A percentile compares a stretch with the other conserved stretches of the same genome.
These are phyloP conservation scores for Pythium dissotocum DNA, from an alignment of 352 stramenopile genomes.

Conservation along the genomic window DNA sequence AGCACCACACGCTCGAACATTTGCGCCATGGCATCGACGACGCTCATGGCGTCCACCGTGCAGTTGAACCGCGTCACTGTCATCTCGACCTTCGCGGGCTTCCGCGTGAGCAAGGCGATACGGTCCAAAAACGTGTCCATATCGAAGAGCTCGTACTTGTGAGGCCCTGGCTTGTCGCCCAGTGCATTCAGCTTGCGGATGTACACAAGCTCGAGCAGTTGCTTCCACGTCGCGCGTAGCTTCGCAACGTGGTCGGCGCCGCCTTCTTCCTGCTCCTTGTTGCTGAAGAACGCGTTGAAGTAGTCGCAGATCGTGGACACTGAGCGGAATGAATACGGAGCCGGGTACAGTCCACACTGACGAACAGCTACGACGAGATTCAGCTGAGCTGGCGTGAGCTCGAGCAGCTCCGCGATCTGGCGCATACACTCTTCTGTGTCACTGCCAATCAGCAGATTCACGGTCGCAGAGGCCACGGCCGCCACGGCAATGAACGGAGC, in stretches of 20 bases:
- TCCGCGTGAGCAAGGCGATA: constrained; percentile 49
- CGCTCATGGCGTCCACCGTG: constrained; percentile 51
- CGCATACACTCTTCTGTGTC: constrained; percentile 50
- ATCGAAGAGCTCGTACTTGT: constrained; percentile 61
- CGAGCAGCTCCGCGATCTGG: constrained; percentile 46
- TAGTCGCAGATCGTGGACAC: constrained; percentile 63
- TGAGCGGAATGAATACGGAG: constrained; percentile 46
- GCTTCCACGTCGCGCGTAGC: constrained; percentile 48
- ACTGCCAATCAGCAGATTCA: constrained; percentile 41
- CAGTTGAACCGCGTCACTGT: constrained; percentile 58
- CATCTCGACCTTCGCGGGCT: constrained; percentile 50
- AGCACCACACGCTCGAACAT: constrained; percentile 64
- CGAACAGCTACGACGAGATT: constrained; percentile 69
- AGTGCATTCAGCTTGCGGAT: constrained; percentile 52
- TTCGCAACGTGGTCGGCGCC: constrained; percentile 36
- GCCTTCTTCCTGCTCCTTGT: constrained; percentile 37
- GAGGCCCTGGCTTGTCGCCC: constrained; percentile 5
- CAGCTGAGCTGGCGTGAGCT: constrained; percentile 53
- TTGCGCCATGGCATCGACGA: constrained; percentile 61
- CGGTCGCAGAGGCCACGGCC: constrained; percentile 38
- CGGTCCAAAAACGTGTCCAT: constrained; percentile 54
- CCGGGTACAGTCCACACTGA: constrained; percentile 43
- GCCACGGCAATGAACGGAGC: constrained; percentile 21
- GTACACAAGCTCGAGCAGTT: constrained; percentile 58
- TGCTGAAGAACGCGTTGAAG: constrained; percentile 50